A percentile compares a stretch with the other conserved stretches of the same genome.
Evolutionary conservation across 73 alveolate species (phyloP).

Genomic region (Uronychia setigera): DNA sequence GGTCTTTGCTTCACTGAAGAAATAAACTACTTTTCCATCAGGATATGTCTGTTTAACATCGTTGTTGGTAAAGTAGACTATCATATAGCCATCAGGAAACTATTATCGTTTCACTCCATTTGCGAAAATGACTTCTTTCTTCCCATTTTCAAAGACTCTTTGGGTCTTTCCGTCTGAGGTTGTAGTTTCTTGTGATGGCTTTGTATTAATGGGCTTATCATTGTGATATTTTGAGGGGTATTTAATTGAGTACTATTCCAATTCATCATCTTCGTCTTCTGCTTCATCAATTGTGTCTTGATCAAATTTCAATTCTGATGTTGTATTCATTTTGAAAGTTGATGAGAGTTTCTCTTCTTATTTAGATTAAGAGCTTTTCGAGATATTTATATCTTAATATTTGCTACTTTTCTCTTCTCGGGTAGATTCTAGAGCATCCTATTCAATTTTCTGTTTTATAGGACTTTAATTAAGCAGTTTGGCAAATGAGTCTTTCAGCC

Average conservation of each 20-base stretch:
- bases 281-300: slow-evolving; percentile 21
- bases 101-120: slow-evolving; percentile 97
- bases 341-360: slow-evolving; percentile 2
- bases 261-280: slow-evolving; percentile 43
- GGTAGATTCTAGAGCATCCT: slow-evolving; percentile 20
- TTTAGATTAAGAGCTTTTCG: background rate
- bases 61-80: slow-evolving; percentile 82
- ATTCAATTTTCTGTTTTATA: slow-evolving; percentile 41
- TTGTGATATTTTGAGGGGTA: slow-evolving; percentile 35
- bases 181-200: slow-evolving; percentile 60
- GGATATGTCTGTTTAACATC: slow-evolving; percentile 86
- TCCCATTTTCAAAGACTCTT: slow-evolving; percentile 86
- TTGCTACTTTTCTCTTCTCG: slow-evolving; percentile 17
- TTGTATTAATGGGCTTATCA: slow-evolving; percentile 1
- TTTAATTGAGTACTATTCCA: slow-evolving; percentile 30
- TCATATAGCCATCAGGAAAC: slow-evolving; percentile 94
- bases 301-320: slow-evolving; percentile 2
- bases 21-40: slow-evolving; percentile 80
- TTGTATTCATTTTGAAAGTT: background rate
- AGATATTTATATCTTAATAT: background rate
- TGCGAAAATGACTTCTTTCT: slow-evolving; percentile 88
- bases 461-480: slow-evolving; percentile 19
- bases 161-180: slow-evolving; percentile 82
- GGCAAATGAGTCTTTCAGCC: slow-evolving; percentile 28
- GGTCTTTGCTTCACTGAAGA: slow-evolving; percentile 84